phyloP scores from a whole-genome alignment of 352 stramenopile species.

The Globisporangium ultimum region DNA sequence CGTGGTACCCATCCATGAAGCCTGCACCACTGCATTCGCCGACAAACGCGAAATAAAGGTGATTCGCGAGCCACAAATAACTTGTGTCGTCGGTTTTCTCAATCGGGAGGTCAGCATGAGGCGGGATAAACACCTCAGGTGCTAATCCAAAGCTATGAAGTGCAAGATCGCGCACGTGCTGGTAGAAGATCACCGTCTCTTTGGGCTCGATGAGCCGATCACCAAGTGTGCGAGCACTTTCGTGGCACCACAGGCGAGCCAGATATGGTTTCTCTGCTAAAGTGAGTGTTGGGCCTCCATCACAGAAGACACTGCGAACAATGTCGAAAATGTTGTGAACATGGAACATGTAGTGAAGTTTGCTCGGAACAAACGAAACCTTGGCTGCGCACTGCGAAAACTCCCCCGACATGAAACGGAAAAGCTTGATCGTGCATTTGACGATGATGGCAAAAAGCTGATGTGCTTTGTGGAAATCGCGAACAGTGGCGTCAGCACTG shows the following conservation, averaged over 20 bases:
- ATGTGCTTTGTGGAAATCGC: constrained; percentile 25
- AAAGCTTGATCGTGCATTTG: constrained; percentile 57
- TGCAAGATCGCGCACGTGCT: constrained; percentile 41
- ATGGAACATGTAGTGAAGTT: constrained; percentile 56
- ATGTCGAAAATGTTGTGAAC: constrained; percentile 38
- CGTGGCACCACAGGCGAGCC: constrained; percentile 71
- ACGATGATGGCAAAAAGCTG: constrained; percentile 39
- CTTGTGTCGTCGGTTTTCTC: constrained; percentile 19
- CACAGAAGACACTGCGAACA: constrained; percentile 38
- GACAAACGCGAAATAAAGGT: constrained; percentile 57
- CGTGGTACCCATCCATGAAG: constrained; percentile 48
- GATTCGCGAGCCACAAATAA: constrained; percentile 38
- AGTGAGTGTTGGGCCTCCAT: constrained; percentile 25
- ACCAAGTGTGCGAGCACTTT: constrained; percentile 46
- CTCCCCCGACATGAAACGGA: constrained; percentile 28
- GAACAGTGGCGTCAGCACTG: background rate
- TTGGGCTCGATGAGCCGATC: constrained; percentile 38
- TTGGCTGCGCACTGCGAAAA: constrained; percentile 10
- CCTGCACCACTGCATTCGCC: constrained; percentile 33
- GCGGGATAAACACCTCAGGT: constrained; percentile 34
- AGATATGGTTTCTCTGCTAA: constrained; percentile 45
- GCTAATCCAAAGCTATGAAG: constrained; percentile 39
- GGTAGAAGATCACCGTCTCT: constrained; percentile 40
- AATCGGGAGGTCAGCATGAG: constrained; percentile 7
- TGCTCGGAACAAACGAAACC: constrained; percentile 25